These are phyloP conservation scores for Poteriospumella lacustris DNA, from an alignment of 108 stramenopile genomes.

Conservation along the genomic window DNA sequence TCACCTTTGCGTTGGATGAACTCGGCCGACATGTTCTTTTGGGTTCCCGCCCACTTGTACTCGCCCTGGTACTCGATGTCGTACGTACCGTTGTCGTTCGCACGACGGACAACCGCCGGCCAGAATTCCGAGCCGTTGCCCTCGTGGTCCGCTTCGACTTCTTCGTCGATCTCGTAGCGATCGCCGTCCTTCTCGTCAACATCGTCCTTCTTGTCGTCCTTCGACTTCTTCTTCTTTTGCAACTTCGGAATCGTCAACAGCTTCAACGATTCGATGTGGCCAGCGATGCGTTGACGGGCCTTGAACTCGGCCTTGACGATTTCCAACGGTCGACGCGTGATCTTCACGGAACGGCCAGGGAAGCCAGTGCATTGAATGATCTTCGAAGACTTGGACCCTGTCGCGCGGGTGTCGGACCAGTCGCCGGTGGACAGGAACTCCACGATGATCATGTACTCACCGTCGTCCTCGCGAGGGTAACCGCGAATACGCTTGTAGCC, in stretches of 20 bases:
- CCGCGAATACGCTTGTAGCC: constrained; percentile 19
- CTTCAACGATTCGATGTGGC: constrained; percentile 26
- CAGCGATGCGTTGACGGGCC: constrained; percentile 18
- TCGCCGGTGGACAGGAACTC: constrained; percentile 18
- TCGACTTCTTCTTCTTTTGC: not conserved
- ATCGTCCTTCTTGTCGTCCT: not conserved
- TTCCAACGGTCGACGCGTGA: constrained; percentile 21
- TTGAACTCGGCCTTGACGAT: not conserved
- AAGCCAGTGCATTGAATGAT: constrained; percentile 17
- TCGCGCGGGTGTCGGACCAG: not conserved
- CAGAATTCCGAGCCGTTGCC: constrained; percentile 19
- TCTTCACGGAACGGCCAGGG: constrained; percentile 18
- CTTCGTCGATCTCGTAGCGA: constrained; percentile 13
- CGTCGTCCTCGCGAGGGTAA: constrained; percentile 30
- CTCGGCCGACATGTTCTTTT: constrained; percentile 16
- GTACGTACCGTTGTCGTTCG: constrained; percentile 28
- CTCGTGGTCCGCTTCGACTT: constrained; percentile 20
- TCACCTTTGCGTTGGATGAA: constrained; percentile 18
- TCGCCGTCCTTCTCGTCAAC: too few relatives aligned
- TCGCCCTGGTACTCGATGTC: constrained; percentile 26
- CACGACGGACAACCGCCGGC: constrained; percentile 25
- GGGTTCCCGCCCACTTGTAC: constrained; percentile 12
- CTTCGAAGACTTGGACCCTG: not conserved
- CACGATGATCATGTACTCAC: constrained; percentile 28
- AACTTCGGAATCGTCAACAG: constrained; percentile 3